A percentile compares a stretch with the other conserved stretches of the same genome.
Evolutionary conservation across 208 protist species (phyloP).

Genomic region (Porcisia deanei): DNA sequence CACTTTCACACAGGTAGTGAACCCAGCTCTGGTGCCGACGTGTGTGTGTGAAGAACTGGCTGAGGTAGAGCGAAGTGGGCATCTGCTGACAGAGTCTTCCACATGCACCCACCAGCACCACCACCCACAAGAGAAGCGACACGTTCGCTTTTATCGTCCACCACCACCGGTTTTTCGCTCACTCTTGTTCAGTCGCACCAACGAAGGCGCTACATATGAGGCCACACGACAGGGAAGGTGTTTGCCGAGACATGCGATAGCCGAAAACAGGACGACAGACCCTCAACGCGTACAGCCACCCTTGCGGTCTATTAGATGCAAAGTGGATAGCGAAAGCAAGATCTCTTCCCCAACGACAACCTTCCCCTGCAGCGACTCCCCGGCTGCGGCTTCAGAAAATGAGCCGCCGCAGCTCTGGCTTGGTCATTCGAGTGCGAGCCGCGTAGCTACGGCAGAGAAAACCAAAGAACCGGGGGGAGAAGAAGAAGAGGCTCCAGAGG

Average conservation of each 20-base stretch:
- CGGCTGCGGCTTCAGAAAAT: not conserved
- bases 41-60: constrained; percentile 56
- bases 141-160: constrained; percentile 19
- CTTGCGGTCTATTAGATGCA: not conserved
- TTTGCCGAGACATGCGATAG: not conserved
- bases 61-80: constrained; percentile 34
- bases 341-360: not conserved
- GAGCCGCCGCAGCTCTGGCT: not conserved
- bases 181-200: not conserved
- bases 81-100: constrained; percentile 8
- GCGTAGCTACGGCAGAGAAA: not conserved
- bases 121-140: not conserved
- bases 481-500: constrained; percentile 36
- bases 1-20: constrained; percentile 71
- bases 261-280: not conserved
- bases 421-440: not conserved
- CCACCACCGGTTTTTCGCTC: constrained; percentile 30
- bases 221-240: not conserved
- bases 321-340: not conserved
- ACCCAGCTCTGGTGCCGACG: constrained; percentile 50
- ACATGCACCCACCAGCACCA: not conserved
- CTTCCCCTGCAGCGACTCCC: no score
- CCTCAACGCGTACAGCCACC: not conserved
- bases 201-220: not conserved
- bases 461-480: constrained; percentile 12